phyloP scores from a whole-genome alignment of 805 yeast species.

The Saccharomyces paradoxus region DNA sequence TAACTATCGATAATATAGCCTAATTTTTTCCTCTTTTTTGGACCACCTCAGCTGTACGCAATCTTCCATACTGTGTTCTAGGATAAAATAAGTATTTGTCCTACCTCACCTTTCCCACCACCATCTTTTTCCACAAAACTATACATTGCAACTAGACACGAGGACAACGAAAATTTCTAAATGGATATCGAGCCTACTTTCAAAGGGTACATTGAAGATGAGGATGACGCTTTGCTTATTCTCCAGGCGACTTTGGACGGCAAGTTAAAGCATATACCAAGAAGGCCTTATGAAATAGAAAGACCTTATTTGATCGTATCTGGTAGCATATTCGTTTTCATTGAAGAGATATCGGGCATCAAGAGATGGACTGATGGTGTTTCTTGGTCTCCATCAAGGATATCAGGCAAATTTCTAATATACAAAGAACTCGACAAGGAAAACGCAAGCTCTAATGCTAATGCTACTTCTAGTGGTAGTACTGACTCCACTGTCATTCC shows the following conservation, averaged over 20 bases:
- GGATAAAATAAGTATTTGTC: background rate
- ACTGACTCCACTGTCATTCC: background rate
- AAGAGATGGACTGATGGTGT: conserved; percentile 94
- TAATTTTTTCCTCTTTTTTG: background rate
- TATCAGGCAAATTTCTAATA: conserved; percentile 74
- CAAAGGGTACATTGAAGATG: conserved; percentile 67
- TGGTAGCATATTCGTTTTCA: conserved; percentile 77
- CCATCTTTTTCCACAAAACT: background rate
- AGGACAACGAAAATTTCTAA: background rate
- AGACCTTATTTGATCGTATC: conserved; percentile 54
- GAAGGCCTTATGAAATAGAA: conserved; percentile 79
- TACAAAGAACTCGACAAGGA: conserved; percentile 50
- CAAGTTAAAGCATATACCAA: conserved; percentile 48
- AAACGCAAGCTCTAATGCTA: background rate
- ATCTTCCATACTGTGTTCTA: background rate
- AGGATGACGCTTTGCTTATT: conserved; percentile 71
- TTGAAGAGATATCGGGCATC: conserved; percentile 72
- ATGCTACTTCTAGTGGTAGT: background rate
- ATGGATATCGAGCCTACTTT: conserved; percentile 45
- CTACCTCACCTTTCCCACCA: background rate
- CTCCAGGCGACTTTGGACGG: conserved; percentile 67
- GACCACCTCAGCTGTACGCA: background rate
- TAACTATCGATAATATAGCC: background rate
- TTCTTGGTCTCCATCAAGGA: conserved; percentile 85
- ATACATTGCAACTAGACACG: background rate